Evolutionary conservation across 441 rosid genomes (phyloP), one percentile per base, ranked within the genome.

Genomic region (Erodium moschatum): DNA sequence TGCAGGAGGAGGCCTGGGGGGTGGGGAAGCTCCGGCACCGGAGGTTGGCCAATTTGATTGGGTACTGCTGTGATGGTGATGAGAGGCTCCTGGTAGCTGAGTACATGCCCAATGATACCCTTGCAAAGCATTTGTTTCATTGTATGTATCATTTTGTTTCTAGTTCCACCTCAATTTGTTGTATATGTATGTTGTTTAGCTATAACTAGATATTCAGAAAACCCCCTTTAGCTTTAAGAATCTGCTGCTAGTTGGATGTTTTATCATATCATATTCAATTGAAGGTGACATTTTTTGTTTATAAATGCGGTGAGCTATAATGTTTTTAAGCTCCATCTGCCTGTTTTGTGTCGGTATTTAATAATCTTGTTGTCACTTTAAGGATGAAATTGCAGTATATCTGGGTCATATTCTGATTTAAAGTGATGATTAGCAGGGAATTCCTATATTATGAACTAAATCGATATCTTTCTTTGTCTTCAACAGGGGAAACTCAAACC

Each of bases 111-210:
- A 85, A 84, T 77, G 90, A 87, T 64, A 87, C 90, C 58, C 87
- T 87, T 67, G 83, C 92, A 58, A 85, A 87, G 81, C 90, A 87
- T 73, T 87, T 87, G 44, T 87, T 87, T 75, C 90, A 86, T 80
- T 87, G 90, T 85, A 82, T 42, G 18, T 31, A 8, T 52, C 20
- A 52, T 16, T n/a, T 52, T 18, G 20, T n/a, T 52, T 52, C 60
- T 52, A 52, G 19, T 52, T 52, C 16, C 19, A 6, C 9, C 15
- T 52, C 60, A 6, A 52, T 52, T 52, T 52, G 60, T 52, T 16
- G 19, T 52, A 18, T 52, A 11, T 52, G 0, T 52, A 52, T 52
- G 60, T 52, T 52, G 46, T 52, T 52, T 52, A 52, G 60, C 19
- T 16, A 52, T 52, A 52, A 16, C 60, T 52, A 52, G 60, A 16